Evolutionary conservation across 441 rosid genomes (phyloP), one percentile per base, ranked within the genome.

Genomic region (Gossypium aridum): DNA sequence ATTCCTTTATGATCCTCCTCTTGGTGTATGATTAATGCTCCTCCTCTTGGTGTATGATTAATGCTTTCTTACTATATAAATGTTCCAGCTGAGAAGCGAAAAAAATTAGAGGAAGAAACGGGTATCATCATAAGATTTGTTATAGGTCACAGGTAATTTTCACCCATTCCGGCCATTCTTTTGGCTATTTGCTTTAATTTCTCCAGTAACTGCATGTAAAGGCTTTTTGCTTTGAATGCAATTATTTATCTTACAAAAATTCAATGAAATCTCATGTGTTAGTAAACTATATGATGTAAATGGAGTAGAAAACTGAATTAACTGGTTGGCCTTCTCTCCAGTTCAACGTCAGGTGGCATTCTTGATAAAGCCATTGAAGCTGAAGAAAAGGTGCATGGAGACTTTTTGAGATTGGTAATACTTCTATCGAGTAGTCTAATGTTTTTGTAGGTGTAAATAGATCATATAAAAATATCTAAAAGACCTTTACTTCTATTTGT

Each of bases 381-480:
- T 31, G 97, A 94, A 82, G 93, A 94, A 74, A 82, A 76, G 62
- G 45, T 75, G 56, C 74, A 92, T 53, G 90, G 91, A 47, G 99
- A 94, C 84, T 88, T 94, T 86, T 74, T 92, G 87, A 89, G 93
- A 80, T 90, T 92, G 94, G 99, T 94, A 81, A 73, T 71, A 17
- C 67, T 47, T 45, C 13, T 23, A 49, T 25, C 43, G 3, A n/a
- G 23, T 68, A 25, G 45, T 49, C 64, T 75, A 14, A 19, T 47
- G 43, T 45, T 69, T 70, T 59, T 28, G 19, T 54, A 28, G 23
- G 7, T 17, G 14, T 62, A 65, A 45, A 64, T 17, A 25, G 60
- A 66, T 10, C 14, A 51, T 13, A 76, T 31, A n/a, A 34, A 64
- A 49, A 75, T 34, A 4, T 49, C 6, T 20, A 20, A 61, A 22